Evolutionary conservation across 2,329 filamentous ascomycete genomes (phyloP).

Genomic region (Corinectria fuckeliana): DNA sequence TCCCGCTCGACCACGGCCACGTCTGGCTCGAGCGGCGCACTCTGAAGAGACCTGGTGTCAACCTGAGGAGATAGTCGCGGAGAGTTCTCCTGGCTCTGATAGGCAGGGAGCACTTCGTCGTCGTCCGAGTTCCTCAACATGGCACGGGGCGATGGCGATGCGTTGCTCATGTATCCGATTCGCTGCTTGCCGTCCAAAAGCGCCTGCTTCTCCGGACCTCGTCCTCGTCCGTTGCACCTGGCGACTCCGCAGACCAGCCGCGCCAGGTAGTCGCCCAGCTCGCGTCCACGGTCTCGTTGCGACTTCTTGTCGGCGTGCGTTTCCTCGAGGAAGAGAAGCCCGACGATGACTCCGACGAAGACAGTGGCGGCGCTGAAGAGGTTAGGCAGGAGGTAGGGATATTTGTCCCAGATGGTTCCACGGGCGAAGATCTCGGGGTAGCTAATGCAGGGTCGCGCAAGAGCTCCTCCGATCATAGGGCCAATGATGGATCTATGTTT

Average conservation of each 20-base stretch:
- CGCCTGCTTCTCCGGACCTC: conserved; percentile 64
- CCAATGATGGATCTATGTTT: conserved; percentile 81
- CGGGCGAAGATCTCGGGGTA: conserved; percentile 76
- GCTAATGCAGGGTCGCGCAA: conserved; percentile 84
- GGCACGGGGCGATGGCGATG: conserved; percentile 8
- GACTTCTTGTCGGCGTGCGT: conserved; percentile 85
- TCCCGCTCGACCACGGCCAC: conserved; percentile 13
- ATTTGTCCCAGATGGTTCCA: conserved; percentile 82
- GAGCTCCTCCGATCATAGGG: conserved; percentile 86
- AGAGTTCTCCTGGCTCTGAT: conserved; percentile 66
- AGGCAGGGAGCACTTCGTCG: conserved; percentile 72
- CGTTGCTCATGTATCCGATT: conserved; percentile 62
- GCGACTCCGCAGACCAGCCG: conserved; percentile 46
- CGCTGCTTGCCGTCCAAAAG: conserved; percentile 68
- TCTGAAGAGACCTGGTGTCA: conserved; percentile 28
- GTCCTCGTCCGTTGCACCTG: conserved; percentile 44
- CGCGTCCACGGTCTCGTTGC: conserved; percentile 75
- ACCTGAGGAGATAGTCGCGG: conserved; percentile 50
- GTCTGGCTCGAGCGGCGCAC: conserved; percentile 34
- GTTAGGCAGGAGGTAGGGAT: conserved; percentile 91
- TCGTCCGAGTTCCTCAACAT: conserved; percentile 26
- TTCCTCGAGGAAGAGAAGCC: conserved; percentile 89
- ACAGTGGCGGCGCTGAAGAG: conserved; percentile 86
- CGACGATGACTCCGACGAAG: conserved; percentile 75
- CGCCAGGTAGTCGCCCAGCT: conserved; percentile 76